Evolutionary conservation across 345 rosid genomes (phyloP), one percentile per base, ranked within the genome.

Genomic region (Aethionema arabicum): DNA sequence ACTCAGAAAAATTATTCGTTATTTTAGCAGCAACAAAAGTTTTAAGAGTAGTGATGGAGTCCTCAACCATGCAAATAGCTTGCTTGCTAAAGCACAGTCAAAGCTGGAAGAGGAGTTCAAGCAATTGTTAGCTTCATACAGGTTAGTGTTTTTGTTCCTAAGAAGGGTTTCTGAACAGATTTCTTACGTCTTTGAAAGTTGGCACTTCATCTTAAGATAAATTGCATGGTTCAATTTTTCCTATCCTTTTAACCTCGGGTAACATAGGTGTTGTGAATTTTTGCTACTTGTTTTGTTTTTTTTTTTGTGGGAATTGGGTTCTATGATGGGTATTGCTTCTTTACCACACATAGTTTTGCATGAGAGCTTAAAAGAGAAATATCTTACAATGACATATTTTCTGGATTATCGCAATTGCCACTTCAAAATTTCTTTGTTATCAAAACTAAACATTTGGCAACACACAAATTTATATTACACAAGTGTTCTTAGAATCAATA

Each of bases 21-120:
- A 84, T 65, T 87, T 90, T 67, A 84, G 81, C 57, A 70, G 81
- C 73, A 80, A 75, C 53, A 87, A 84, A 75, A 80, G 85, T 71
- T 85, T 77, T 73, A 87, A 78, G 76, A 87, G 78, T 63, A 81
- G 81, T 11, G 96, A 93, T 63, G 87, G 66, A 59, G 83, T 86
- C 50, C 78, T 87, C 61, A 83, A 77, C 67, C 77, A 87, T 47
- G 88, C 90, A 11, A 87, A 82, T 75, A 77, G 51, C 67, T 80
- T 93, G 72, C 97, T 90, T 78, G 78, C 82, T 29, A 93, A 85
- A 78, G 96, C 99, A 61, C 86, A 90, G 73, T 81, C 95, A 30
- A 90, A 90, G 79, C 85, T 90, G 43, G 97, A 90, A 53, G 99
- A 93, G 6, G 99, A 93, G 83, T 93, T 90, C 74, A 85, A 78